Base-by-base conservation (phyloP, 176 grass and related monocot genomes). In the Melocanna baccifera region DNA sequence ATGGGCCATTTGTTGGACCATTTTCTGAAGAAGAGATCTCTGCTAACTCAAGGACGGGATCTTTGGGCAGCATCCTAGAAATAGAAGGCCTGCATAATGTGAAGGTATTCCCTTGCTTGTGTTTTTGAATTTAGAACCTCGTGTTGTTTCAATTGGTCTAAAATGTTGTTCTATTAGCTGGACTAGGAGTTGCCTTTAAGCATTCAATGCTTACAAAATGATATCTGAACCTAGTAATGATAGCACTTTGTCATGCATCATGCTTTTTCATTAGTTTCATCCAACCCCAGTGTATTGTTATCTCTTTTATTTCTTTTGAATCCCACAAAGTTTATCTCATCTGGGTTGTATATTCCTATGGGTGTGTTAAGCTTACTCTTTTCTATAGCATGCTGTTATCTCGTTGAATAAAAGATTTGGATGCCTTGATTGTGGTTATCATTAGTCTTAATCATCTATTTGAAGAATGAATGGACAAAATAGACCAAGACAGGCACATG, bases 101-200 rank as follows among this genome's bases (percentile, higher is more conserved):
- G 68, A 88, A 93, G 94, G 94, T 97, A 93, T 58, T 85, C 36
- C 51, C 63, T 76, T 83, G 56, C 26, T 34, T 42, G 71, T 7
- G 19, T 58, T 30, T 23, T 56, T 77, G 22, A 77, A 46, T 83
- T 82, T 28, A 56, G 50, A 78, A 61, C 19, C 12, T 48, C 28
- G 22, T 64, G 13, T 79, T 79, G 40, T 37, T 82, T 86, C 29
- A 37, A 32, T 67, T 46, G 56, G 43, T 82, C 50, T 77, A 37
- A 72, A 56, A 36, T 66, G 29, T 52, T 76, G 22, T 86, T 77
- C 14, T 45, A 40, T 22, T 53, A 55, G 36, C 65, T 37, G 6
- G 11, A 59, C 48, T 20, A 48, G 15, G 11, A 48, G 7, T 73
- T 87, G 12, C 26, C 28, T 76, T 87, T 9, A 50, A n/a, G 15